Evolutionary conservation across 1,139 yeast genomes (phyloP), one percentile per base, ranked within the genome.

Genomic region (Candida tunisiensis): DNA sequence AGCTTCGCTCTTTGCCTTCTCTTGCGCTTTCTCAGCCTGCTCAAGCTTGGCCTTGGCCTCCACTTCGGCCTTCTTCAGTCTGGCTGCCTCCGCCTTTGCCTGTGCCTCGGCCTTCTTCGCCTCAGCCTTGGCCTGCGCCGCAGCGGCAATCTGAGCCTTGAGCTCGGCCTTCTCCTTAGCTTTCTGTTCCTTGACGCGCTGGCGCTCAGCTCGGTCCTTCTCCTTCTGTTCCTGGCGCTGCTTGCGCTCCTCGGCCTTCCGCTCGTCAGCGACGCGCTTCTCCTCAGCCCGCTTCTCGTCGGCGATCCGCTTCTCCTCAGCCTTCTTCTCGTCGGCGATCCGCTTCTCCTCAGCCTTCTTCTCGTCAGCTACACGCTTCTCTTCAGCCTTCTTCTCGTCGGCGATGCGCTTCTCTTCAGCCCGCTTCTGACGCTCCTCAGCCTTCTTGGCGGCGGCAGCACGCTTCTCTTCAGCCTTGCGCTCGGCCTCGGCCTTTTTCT

Each of bases 371-470:
- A 38, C 37, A 26, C 37, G 38, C 26, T 41, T 40, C 26, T 44
- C 49, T 20, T 37, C 37, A 19, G 39, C 14, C 22, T 36, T 34
- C 32, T 38, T 37, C 31, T 35, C 40, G 17, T 36, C 43, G 61
- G 46, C 57, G 54, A 41, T 47, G 49, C 39, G 51, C 58, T 45
- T 57, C 44, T 38, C 55, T 46, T 39, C 66, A 60, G 62, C 65
- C 53, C 51, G 58, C 21, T 31, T 35, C 15, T 32, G 35, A 30
- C 36, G 33, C 15, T 36, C 45, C 29, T 47, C 51, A 16, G 39
- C 42, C 25, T 45, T 47, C 24, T 36, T 42, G 21, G 49, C 44
- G 19, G 39, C 41, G 12, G 35, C 40, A 19, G 49, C 37, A 28
- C 50, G 55, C 27, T 48, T 47, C 30, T 49, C 53, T 32, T 57